Evolutionary conservation across 2,329 filamentous ascomycete genomes (phyloP), one percentile per base, ranked within the genome.

Genomic region (Curvularia eragrostidis): DNA sequence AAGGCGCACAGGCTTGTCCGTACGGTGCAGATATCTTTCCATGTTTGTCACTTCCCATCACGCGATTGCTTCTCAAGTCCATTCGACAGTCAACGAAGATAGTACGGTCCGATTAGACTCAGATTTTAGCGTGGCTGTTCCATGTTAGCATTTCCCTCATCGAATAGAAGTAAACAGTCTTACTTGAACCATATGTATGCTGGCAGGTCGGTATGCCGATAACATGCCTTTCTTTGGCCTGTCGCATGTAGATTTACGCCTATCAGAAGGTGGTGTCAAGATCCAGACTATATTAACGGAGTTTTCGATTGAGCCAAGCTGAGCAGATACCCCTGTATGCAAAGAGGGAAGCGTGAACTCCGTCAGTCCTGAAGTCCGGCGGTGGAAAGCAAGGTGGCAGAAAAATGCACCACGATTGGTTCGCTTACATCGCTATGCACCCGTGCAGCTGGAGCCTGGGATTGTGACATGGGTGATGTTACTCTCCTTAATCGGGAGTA

Each of bases 1-100:
- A 74, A 12, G 64, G 61, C 5, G 52, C 38, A 47, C 71, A 74
- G 8, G 71, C 64, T 49, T 66, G 63, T 2, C 70, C 70, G 43
- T 72, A 73, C 1, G 66, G 64, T 7, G 67, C 69, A 15, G 67
- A 55, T 21, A 39, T 58, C 21, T 38, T 55, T 21, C 47, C 53
- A 23, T 30, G 9, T 18, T 75, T 42, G 65, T 74, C 41, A 48
- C 39, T 19, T 50, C 64, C 55, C 65, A 67, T 64, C 18, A 8
- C 9, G 15, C 18, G n/a, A 1, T 8, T 9, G 3, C 9, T 23
- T 4, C 19, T 41, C 3, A 23, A 41, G 4, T 12, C 38, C 3
- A 23, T 19, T 13, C 1, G 8, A 19, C 21, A 23, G 18, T 23
- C 4, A 19, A 41, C 23, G 19, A 21, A 13, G 38, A 6, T 23